phyloP scores from a whole-genome alignment of 805 yeast genomes.

The Candida coleopterorum region DNA sequence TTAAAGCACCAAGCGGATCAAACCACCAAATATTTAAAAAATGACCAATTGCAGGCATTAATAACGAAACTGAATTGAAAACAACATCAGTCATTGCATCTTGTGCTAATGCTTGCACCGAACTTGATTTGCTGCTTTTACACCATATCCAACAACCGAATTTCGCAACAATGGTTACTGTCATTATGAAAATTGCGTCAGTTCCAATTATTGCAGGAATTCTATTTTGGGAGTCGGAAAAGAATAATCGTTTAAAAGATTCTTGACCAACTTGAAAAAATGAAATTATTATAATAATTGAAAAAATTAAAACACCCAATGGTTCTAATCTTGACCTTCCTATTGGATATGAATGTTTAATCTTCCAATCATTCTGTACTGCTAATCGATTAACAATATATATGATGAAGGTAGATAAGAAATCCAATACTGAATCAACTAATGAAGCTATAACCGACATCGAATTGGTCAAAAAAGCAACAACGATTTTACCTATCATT shows the following conservation, averaged over 20 bases:
- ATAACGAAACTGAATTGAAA: conserved; percentile 64
- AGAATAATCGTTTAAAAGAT: conserved; percentile 46
- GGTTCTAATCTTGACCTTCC: conserved; percentile 75
- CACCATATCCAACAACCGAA: conserved; percentile 63
- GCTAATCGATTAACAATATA: conserved; percentile 54
- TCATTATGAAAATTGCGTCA: conserved; percentile 57
- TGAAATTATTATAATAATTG: conserved; percentile 65
- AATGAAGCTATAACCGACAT: conserved; percentile 75
- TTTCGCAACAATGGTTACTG: conserved; percentile 55
- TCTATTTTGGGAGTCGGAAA: conserved; percentile 23
- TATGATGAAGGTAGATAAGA: conserved; percentile 69
- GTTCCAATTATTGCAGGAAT: conserved; percentile 43
- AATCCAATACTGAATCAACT: conserved; percentile 71
- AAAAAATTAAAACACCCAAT: conserved; percentile 69
- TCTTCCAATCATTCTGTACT: conserved; percentile 41
- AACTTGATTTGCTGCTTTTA: conserved; percentile 51
- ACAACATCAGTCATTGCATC: conserved; percentile 77
- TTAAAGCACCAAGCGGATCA: conserved; percentile 70
- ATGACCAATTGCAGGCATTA: conserved; percentile 64
- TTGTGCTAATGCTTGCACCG: conserved; percentile 75
- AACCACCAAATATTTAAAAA: conserved; percentile 58
- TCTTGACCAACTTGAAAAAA: conserved; percentile 70
- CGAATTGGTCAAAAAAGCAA: conserved; percentile 61
- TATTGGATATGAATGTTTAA: conserved; percentile 52
- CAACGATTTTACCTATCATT: conserved; percentile 55